Evolutionary conservation across 73 alveolate species (phyloP), one percentile per base, ranked within the genome.

Genomic region (Paramecium sexaurelia): DNA sequence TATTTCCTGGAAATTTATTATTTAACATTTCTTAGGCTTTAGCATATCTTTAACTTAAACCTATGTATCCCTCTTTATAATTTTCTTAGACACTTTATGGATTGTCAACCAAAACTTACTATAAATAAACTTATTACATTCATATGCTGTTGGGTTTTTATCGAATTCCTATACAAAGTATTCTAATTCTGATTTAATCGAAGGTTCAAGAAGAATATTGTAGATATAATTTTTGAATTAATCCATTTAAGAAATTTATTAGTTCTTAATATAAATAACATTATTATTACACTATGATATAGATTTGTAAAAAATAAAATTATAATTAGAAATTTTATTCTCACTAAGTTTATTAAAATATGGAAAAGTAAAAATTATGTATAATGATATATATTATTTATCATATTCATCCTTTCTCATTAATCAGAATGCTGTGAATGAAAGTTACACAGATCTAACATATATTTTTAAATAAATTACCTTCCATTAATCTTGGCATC

Each of bases 351-450:
- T 51, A 17, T 51, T n/a, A 51, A 17, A 51, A 51, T 26, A 51
- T 51, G 17, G 67, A 51, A 51, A 51, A 51, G 67, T 17, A 17
- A 51, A 17, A 29, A 51, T 51, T 3, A 51, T 4, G 6, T 51
- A 51, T 51, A 17, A 51, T 51, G 67, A 29, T 51, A 15, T 17
- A 51, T 51, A 51, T 17, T 51, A 51, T 51, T 51, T 51, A 17
- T 51, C 15, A 51, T 17, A 51, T 51, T 51, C 67, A 51, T 51
- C 17, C 67, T 4, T 51, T 51, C 67, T 61, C 83, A 61, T 61
- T 61, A 61, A 71, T 78, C 90, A 78, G 71, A 78, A 78, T 20
- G 90, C 90, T 78, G 90, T 39, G 71, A 78, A 78, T 37, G 90
- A 78, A 43, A 78, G 90, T 43, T 78, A 78, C 90, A 78, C 75